Conservation (phyloP, 345 rosid genomes). For the Iberis pinnata region DNA sequence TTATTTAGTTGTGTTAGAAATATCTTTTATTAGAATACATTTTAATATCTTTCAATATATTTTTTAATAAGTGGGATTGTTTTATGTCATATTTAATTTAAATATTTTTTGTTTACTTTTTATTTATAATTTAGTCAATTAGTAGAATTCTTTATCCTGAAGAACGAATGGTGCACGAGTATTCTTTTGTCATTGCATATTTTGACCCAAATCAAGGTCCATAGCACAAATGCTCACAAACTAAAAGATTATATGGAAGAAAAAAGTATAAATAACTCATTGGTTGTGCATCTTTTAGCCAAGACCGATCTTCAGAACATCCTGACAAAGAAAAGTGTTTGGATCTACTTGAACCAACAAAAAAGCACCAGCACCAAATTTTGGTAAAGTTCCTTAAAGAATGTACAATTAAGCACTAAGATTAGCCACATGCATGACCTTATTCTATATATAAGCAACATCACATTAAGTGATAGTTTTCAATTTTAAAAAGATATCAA, state of each 20-base stretch:
- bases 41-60: no score
- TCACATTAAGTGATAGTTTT: not conserved
- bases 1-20: no score
- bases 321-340: conserved; percentile 71
- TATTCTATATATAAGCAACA: not conserved
- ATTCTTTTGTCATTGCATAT: conserved; percentile 79
- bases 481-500: not conserved
- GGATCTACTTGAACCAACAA: conserved; percentile 85
- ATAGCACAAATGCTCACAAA: conserved; percentile 98
- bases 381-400: conserved; percentile 64
- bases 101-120: no score
- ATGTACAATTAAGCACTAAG: not conserved
- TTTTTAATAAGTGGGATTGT: no score
- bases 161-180: conserved; percentile 60
- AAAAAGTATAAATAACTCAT: conserved; percentile 77
- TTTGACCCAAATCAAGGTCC: conserved; percentile 98
- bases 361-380: conserved; percentile 96
- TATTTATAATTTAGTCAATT: conserved; percentile 5
- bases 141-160: conserved; percentile 67
- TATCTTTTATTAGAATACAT: no score
- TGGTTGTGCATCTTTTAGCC: conserved; percentile 52
- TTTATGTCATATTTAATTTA: no score
- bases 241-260: conserved; percentile 91
- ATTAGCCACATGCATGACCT: conserved; percentile 1
- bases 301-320: conserved; percentile 54